These are phyloP conservation scores for Arthroderma sp. DNA, from an alignment of 2,329 filamentous ascomycete genomes.

Conservation along the genomic window DNA sequence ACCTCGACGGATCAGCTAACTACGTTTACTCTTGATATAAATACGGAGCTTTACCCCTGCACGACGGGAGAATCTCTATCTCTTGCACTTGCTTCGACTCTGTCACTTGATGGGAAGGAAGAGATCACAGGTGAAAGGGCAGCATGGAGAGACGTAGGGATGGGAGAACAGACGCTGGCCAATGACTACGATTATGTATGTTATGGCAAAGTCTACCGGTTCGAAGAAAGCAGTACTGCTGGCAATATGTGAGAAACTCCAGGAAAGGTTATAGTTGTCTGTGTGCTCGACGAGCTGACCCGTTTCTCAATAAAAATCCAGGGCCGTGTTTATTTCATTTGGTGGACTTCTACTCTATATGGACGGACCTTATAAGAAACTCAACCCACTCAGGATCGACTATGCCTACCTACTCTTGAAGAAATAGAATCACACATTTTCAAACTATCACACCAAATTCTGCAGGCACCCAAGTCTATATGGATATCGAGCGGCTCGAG, in stretches of 20 bases:
- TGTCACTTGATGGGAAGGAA: conserved; percentile 78
- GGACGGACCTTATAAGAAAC: conserved; percentile 89
- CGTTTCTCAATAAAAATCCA: conserved; percentile 25
- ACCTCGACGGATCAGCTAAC: conserved; percentile 62
- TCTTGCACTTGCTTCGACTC: conserved; percentile 69
- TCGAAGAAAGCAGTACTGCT: conserved; percentile 46
- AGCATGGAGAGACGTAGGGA: conserved; percentile 63
- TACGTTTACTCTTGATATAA: conserved; percentile 77
- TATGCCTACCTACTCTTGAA: conserved; percentile 88
- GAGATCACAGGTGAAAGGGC: conserved; percentile 43
- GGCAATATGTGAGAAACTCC: conserved; percentile 61
- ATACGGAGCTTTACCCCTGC: conserved; percentile 80
- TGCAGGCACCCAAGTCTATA: too few species aligned
- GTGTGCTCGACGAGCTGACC: background rate
- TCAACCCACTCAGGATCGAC: conserved; percentile 82
- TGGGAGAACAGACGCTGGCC: conserved; percentile 44
- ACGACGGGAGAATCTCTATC: conserved; percentile 61
- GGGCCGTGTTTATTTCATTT: conserved; percentile 88
- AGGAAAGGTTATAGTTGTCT: too few species aligned
- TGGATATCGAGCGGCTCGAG: too few species aligned
- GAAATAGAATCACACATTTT: conserved; percentile 44
- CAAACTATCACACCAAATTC: too few species aligned
- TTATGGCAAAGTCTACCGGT: conserved; percentile 40
- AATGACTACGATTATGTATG: conserved; percentile 41
- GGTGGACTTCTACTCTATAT: conserved; percentile 82